These are phyloP conservation scores for Diatrype stigma DNA, from an alignment of 2,329 filamentous ascomycete species.

Conservation along the genomic window DNA sequence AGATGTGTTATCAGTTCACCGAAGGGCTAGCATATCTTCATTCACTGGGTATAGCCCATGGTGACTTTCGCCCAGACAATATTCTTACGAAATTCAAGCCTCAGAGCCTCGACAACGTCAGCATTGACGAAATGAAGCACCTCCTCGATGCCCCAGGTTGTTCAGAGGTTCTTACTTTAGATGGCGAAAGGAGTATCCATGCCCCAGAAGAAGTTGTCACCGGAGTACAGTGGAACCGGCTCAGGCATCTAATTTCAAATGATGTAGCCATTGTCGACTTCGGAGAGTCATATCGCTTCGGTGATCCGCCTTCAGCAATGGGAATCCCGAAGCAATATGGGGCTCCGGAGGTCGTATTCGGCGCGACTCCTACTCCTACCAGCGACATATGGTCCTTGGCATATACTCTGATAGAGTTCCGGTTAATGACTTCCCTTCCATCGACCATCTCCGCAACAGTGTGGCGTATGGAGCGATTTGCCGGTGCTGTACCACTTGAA, in stretches of 20 bases:
- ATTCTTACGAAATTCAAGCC: neutral
- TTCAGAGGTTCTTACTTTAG: neutral
- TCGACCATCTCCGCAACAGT: neutral
- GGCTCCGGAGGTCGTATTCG: neutral
- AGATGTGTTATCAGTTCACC: neutral
- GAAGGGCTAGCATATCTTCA: neutral
- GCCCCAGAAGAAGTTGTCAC: neutral
- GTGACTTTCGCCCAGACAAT: neutral
- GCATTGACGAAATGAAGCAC: neutral
- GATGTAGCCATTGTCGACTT: neutral
- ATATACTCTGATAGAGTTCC: neutral
- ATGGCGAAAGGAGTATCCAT: neutral
- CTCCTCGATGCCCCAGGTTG: neutral
- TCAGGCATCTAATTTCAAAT: neutral
- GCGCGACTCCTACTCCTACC: neutral
- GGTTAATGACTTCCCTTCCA: neutral
- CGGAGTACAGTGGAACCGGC: neutral
- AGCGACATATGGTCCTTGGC: conserved; percentile 1
- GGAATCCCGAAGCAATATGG: neutral
- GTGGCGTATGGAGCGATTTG: neutral
- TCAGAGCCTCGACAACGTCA: neutral
- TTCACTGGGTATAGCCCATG: neutral
- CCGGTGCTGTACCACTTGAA: neutral
- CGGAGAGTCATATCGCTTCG: neutral
- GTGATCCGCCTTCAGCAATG: neutral